Base-by-base conservation (phyloP, 1,284 basidiomycete species). In the Cutaneotrichosporon sp. region DNA sequence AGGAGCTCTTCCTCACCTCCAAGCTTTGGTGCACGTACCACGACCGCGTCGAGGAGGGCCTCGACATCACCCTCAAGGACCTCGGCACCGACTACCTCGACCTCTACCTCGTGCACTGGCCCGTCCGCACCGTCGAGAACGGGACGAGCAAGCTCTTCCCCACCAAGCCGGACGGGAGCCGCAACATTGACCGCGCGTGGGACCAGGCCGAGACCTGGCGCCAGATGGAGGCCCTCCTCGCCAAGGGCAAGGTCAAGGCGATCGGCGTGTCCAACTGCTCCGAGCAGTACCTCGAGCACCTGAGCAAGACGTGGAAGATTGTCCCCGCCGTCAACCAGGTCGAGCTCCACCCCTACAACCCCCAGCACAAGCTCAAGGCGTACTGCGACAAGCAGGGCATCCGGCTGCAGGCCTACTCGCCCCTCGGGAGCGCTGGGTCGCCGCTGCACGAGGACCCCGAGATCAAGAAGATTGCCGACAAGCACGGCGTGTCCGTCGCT, bases 81-180 rank as follows among this genome's bases (percentile, higher is more conserved):
- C 85, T 94, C 58, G 89, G 88, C 14, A 78, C 86, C 31, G 84
- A 88, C 61, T 94, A 94, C 72, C 82, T 95, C 43, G 92, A 95
- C 75, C 83, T 93, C 24, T 92, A 91, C 76, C 81, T 92, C 49
- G 80, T 94, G 63, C 71, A 72, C 71, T 77, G 75, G 74, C 72
- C 72, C 3, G 69, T 72, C 54, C 72, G 69, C 33, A 56, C 59
- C 1, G 68, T 72, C 45, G 59, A 67, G 58, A 77, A 78, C 68
- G 76, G 69, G 22, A 73, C 74, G 9, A 54, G 38, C 50, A 56
- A 61, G 22, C 69, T 78, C 18, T 71, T 79, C 66, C 77, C 77
- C 13, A 57, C 65, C 62, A 77, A 77, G 59, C 59, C 64, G n/a
- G 77, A 79, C 62, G 77, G 77, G 18, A 64, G 66, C 20, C 67